These are phyloP conservation scores for Cytospora leucostoma DNA, from an alignment of 2,329 filamentous ascomycete species.

Conservation along the genomic window DNA sequence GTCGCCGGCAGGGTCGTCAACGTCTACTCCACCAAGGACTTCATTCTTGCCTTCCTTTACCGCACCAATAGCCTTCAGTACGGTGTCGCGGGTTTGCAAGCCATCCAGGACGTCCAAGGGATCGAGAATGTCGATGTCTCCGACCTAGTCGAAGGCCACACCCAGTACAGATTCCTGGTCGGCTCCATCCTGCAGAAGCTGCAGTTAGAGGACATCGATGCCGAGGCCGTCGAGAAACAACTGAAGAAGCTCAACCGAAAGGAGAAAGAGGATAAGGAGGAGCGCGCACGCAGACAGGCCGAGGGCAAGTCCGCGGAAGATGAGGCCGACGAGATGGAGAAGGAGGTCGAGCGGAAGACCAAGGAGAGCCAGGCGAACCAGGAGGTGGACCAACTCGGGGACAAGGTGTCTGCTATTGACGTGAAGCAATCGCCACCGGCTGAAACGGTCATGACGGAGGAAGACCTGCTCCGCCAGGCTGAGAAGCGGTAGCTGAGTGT, in stretches of 20 bases:
- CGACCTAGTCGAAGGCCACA: conserved; percentile 47
- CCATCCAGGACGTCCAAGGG: conserved; percentile 67
- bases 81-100: conserved; percentile 81
- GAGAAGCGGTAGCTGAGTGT: background rate
- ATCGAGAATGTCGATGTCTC: conserved; percentile 61
- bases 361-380: conserved; percentile 5
- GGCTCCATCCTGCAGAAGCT: conserved; percentile 48
- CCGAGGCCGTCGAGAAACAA: conserved; percentile 20
- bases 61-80: conserved; percentile 79
- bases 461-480: conserved; percentile 10
- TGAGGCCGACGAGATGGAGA: conserved; percentile 25
- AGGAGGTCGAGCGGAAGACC: conserved; percentile 16
- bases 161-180: conserved; percentile 44
- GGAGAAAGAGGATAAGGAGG: conserved; percentile 25
- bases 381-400: conserved; percentile 19
- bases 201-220: conserved; percentile 23
- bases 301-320: conserved; percentile 23
- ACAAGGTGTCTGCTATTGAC: conserved; percentile 17
- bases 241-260: conserved; percentile 26
- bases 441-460: conserved; percentile 11
- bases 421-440: conserved; percentile 7
- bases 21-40: conserved; percentile 84
- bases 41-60: conserved; percentile 85
- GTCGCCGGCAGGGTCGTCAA: conserved; percentile 84
- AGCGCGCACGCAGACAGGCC: conserved; percentile 18